Percentiles rank a stretch among this genome's conserved stretches.
phyloP scores from a whole-genome alignment of 352 stramenopile genomes.

The Pythium rhizo-oryzae region DNA sequence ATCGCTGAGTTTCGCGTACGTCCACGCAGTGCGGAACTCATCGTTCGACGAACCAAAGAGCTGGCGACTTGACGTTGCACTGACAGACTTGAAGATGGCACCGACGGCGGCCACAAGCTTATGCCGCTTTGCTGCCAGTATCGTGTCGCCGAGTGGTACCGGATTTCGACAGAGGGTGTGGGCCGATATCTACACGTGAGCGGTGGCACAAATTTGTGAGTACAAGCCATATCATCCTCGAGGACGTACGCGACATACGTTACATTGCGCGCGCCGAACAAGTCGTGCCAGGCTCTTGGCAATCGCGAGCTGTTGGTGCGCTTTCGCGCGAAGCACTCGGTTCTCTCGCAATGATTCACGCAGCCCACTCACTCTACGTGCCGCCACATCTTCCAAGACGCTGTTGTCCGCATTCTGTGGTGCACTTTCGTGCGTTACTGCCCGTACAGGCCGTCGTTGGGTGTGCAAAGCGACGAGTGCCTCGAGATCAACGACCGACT shows the following conservation, averaged over 20 bases:
- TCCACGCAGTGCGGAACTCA: background rate
- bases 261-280: background rate
- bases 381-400: background rate
- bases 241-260: background rate
- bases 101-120: background rate
- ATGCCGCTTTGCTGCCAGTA: background rate
- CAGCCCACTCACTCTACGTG: background rate
- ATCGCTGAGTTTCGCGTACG: background rate
- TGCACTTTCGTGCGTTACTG: background rate
- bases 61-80: background rate
- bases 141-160: background rate
- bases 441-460: too few species aligned
- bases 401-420: background rate
- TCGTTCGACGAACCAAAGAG: too few species aligned
- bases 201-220: too few species aligned
- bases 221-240: background rate
- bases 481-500: background rate
- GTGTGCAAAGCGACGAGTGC: background rate
- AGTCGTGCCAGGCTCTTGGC: background rate
- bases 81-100: background rate
- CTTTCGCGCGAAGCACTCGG: background rate
- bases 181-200: background rate
- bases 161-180: background rate
- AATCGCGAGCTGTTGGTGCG: background rate
- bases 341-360: background rate